Evolutionary conservation across 129 eudicot genomes (phyloP), one percentile per base, ranked within the genome.

Genomic region (Mikania micrantha): DNA sequence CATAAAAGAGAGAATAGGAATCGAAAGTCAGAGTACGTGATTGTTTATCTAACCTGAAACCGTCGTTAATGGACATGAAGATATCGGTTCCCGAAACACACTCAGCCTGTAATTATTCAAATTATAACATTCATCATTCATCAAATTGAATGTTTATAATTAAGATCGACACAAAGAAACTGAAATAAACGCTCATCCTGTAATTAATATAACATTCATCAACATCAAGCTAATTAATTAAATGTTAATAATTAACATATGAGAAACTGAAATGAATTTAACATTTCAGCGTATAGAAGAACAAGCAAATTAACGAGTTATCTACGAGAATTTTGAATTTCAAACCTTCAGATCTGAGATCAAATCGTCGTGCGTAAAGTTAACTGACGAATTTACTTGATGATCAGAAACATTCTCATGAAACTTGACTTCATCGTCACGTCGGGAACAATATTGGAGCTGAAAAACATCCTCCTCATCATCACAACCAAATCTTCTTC

Each of bases 1-100:
- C 12, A 60, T 45, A 56, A 6, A 40, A 3, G 59, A 57, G 62
- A 8, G 63, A 45, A 63, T 63, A 27, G 4, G 74, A 27, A 65
- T 7, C 45, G 13, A 11, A 25, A 19, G 4, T 66, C 4, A 4
- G 15, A 17, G 28, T n/a, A n/a, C n/a, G n/a, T 44, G 20, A 52
- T 27, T 28, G 6, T 19, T 42, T 12, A 36, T 60, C 0, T 45
- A 38, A 88, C 95, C 95, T 88, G 84, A 84, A 88, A 74, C 77
- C 62, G 61, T 62, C 69, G 73, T 72, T 75, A 16, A 10, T 36
- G 57, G 84, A 72, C 38, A 44, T 75, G 38, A 78, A 72, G 70
- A 69, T 69, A 21, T 79, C 88, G 44, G 79, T 70, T 78, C 64
- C 86, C 12, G 73, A 44, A 42, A 59, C 42, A 77, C 64, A 54